A percentile compares a stretch with the other conserved stretches of the same genome.
Evolutionary conservation across 2,329 filamentous ascomycete genomes (phyloP).

Genomic region (Fusarium metavorans): DNA sequence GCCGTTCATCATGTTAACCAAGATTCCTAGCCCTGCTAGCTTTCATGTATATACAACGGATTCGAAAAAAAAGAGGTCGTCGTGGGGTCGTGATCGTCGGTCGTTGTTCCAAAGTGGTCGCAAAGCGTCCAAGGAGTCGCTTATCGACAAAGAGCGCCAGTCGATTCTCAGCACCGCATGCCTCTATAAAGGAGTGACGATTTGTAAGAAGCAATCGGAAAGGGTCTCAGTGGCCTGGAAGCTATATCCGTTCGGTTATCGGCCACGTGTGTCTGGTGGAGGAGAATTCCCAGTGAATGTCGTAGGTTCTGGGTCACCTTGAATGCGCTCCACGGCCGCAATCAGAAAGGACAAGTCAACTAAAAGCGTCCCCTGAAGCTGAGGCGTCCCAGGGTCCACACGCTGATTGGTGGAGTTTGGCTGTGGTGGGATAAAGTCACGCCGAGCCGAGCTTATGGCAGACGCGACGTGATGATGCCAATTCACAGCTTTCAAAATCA

Average conservation of each 20-base stretch:
- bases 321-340: constrained; percentile 30
- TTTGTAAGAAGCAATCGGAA: constrained; percentile 21
- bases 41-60: constrained; percentile 22
- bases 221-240: constrained; percentile 17
- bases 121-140: constrained; percentile 24
- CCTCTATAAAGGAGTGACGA: constrained; percentile 26
- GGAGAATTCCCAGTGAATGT: constrained; percentile 26
- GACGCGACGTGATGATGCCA: not conserved
- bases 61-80: not conserved
- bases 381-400: constrained; percentile 34
- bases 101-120: constrained; percentile 19
- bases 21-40: constrained; percentile 28
- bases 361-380: constrained; percentile 39
- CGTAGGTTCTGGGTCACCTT: constrained; percentile 14
- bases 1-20: constrained; percentile 74
- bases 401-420: constrained; percentile 35
- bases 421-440: constrained; percentile 41
- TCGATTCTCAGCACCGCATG: constrained; percentile 37
- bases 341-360: constrained; percentile 47
- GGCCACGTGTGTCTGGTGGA: constrained; percentile 12
- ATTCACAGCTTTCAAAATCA: not conserved
- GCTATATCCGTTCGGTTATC: constrained; percentile 8
- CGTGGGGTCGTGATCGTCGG: constrained; percentile 24
- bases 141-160: constrained; percentile 35
- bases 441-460: constrained; percentile 36